A percentile compares a stretch with the other conserved stretches of the same genome.
These are phyloP conservation scores for Capsicum chinense DNA, from an alignment of 257 asterid genomes.

Conservation along the genomic window DNA sequence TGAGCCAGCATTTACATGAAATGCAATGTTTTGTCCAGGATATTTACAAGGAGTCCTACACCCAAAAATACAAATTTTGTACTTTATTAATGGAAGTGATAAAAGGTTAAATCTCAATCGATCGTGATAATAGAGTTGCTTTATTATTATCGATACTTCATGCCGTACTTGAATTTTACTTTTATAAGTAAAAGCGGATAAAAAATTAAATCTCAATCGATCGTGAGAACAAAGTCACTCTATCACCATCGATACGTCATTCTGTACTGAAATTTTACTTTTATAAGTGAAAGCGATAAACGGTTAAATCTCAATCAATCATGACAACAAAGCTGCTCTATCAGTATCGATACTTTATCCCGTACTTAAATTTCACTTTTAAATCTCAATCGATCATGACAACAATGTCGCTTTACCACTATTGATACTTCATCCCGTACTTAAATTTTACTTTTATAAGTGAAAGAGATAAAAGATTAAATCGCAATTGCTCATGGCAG, in stretches of 20 bases:
- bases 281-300: too few species aligned
- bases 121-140: fast-evolving
- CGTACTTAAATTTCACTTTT: not conserved
- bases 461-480: not conserved
- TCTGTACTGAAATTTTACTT: too few species aligned
- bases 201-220: not conserved
- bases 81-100: not conserved
- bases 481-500: not conserved
- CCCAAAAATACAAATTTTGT: not conserved
- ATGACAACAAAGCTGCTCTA: too few species aligned
- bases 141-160: not conserved
- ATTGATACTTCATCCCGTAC: not conserved
- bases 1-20: slow-evolving; percentile 90
- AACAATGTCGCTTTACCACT: not conserved
- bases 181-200: not conserved
- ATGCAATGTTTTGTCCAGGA: slow-evolving; percentile 84
- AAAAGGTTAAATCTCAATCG: not conserved
- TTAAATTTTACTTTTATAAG: not conserved
- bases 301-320: too few species aligned
- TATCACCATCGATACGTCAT: too few species aligned
- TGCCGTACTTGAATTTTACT: not conserved
- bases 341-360: too few species aligned
- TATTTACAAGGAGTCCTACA: slow-evolving; percentile 89
- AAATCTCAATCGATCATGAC: not conserved
- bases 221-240: too few species aligned